Evolutionary conservation across 2,329 filamentous ascomycete genomes (phyloP), one percentile per base, ranked within the genome.

Genomic region (Aspergillus amoenus): DNA sequence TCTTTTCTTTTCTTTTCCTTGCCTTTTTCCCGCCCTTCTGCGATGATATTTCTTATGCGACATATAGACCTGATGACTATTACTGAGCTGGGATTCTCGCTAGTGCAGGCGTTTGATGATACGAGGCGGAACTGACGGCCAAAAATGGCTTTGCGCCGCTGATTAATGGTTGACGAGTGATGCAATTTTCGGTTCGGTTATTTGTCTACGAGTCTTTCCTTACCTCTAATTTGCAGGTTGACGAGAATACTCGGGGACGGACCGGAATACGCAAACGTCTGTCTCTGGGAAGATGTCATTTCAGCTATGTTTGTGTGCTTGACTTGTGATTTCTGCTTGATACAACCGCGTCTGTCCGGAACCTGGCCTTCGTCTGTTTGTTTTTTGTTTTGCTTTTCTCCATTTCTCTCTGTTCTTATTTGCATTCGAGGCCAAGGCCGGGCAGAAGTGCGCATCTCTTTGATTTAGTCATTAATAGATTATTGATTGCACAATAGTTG

Each of bases 311-410:
- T 57, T 58, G 68, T 70, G 58, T 70, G 57, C 61, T 68, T 67
- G 44, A 47, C 43, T 45, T 47, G 67, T 71, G 66, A 61, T 68
- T 65, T 68, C 63, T 75, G 72, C 70, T 76, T 77, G 75, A 78
- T 78, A 78, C 74, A 76, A 78, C 68, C 75, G 75, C 75, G 75
- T 78, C 75, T 78, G 75, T 72, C 64, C 68, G 66, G 70, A 66
- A 58, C 67, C 68, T 69, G 66, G 64, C 66, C 55, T 52, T 67
- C 52, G 51, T 59, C 52, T 52, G 32, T 52, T 56, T 57, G 47
- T 53, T 46, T 53, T 55, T 48, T n/a, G 5, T 37, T n/a, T 37
- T 13, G 34, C 9, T 65, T 58, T 52, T 56, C 56, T 62, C 55
- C 56, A 52, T 56, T 40, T 56, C 56, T 48, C 48, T 15, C 59